A percentile compares a stretch with the other conserved stretches of the same genome.
Conservation (phyloP, 2,329 filamentous ascomycete genomes). For the Aspergillus caelatus region DNA sequence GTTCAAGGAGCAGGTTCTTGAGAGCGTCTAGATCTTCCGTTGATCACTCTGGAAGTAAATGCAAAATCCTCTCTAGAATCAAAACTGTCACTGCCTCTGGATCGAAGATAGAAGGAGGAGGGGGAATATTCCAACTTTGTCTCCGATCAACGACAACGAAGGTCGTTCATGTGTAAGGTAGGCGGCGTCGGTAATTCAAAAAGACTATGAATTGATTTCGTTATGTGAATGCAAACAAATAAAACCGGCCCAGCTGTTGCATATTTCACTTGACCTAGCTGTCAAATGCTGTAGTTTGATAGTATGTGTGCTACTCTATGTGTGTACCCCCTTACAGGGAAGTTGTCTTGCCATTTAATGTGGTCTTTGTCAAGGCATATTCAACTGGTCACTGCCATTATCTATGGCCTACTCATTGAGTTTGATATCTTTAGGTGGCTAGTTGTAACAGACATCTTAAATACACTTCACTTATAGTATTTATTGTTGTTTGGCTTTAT, state of each 20-base stretch:
- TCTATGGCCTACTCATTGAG: neutral
- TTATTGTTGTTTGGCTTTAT: neutral
- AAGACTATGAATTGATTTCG: slow-evolving; percentile 13
- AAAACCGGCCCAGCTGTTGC: neutral
- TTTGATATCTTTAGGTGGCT: neutral
- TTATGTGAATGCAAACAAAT: slow-evolving; percentile 4
- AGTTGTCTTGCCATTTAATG: neutral
- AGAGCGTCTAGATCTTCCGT: slow-evolving; percentile 77
- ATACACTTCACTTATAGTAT: neutral
- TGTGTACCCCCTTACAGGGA: neutral
- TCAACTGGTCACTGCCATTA: neutral
- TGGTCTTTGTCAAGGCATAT: neutral
- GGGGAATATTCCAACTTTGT: neutral
- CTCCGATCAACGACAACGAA: neutral
- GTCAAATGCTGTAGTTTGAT: neutral
- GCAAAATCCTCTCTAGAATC: neutral
- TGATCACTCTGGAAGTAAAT: slow-evolving; percentile 72
- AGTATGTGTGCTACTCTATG: neutral
- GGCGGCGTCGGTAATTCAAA: slow-evolving; percentile 9
- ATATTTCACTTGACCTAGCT: neutral
- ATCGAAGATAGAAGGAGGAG: neutral
- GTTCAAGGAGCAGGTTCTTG: slow-evolving; percentile 97
- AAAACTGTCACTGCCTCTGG: neutral
- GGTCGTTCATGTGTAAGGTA: slow-evolving; percentile 1
- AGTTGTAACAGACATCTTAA: neutral